Conservation (phyloP, 306 rosid genomes). For the Begonia loranthoides region DNA sequence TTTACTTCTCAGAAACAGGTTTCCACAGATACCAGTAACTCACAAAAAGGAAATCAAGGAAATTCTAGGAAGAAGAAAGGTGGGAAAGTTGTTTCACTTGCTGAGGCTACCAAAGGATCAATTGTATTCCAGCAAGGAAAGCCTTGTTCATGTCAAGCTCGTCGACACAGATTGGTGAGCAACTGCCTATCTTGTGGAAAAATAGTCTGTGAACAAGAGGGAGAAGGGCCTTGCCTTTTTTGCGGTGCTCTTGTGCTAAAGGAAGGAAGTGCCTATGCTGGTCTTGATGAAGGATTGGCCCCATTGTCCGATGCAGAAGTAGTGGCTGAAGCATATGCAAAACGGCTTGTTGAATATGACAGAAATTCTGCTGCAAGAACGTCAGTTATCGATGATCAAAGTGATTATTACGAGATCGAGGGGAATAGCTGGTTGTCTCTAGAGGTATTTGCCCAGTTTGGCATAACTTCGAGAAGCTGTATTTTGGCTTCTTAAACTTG, state of each 20-base stretch:
- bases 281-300: constrained; percentile 62
- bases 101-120: constrained; percentile 87
- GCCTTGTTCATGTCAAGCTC: constrained; percentile 87
- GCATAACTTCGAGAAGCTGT: background rate
- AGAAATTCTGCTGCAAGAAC: constrained; percentile 91
- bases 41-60: constrained; percentile 46
- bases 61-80: constrained; percentile 72
- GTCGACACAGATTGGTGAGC: constrained; percentile 56
- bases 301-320: constrained; percentile 57
- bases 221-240: constrained; percentile 91
- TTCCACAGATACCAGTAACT: constrained; percentile 21
- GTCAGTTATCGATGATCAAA: constrained; percentile 90
- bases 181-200: constrained; percentile 92
- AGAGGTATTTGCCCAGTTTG: constrained; percentile 35
- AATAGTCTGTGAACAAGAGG: constrained; percentile 96
- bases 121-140: constrained; percentile 85
- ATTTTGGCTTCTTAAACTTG: too few relatives aligned
- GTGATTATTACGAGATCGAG: constrained; percentile 91
- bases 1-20: constrained; percentile 26
- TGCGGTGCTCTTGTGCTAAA: constrained; percentile 82
- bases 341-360: constrained; percentile 86
- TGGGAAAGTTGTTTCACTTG: constrained; percentile 64
- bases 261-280: constrained; percentile 87
- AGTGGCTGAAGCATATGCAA: constrained; percentile 86
- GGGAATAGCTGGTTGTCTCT: constrained; percentile 88